Evolutionary conservation across 495 filamentous ascomycete genomes (phyloP), one percentile per base, ranked within the genome.

Genomic region (Chlorociboria aeruginascens): DNA sequence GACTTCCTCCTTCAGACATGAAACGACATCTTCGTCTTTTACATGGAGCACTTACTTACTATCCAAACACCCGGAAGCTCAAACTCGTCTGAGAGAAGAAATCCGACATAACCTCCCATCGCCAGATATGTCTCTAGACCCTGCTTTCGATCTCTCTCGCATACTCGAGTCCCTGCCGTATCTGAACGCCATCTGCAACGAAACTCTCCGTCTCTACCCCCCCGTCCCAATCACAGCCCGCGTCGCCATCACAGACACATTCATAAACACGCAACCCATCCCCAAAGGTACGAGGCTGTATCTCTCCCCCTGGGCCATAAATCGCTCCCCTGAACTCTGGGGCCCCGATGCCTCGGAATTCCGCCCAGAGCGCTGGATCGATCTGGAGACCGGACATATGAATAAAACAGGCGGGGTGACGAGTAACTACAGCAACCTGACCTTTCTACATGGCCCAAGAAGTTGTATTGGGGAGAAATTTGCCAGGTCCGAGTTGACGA

Each of bases 401-500:
- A 61, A 41, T 34, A 63, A 48, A 16, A 51, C 38, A 11, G 58
- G 44, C 16, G 61, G 58, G 7, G 43, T 50, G 16, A 48, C 32
- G 33, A 74, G 72, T 51, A 69, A 72, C 48, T 69, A 65, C 32
- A 57, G 53, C 34, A 69, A 71, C 52, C 55, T 74, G 41, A 71
- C 71, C 0, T 72, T 72, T 40, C 50, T 69, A 14, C 65, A 66
- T 32, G 70, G 70, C 0, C 56, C 69, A 4, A 59, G 69, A 44
- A 69, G 63, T 33, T 74, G 70, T 44, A 71, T 74, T 49, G 70
- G 72, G 35, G 66, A 66, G 62, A 70, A 72, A 1, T 90, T 90
- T 65, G 77, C 84, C 0, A 78, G 74, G 56, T 61, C 74, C 0
- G 85, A 89, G 66, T 76, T 85, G 51, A 81, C 76, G 30, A 78